Percentiles rank a stretch among this genome's conserved stretches.
These are phyloP conservation scores for Xenoacremonium recifei DNA, from an alignment of 2,329 filamentous ascomycete species.

Conservation along the genomic window DNA sequence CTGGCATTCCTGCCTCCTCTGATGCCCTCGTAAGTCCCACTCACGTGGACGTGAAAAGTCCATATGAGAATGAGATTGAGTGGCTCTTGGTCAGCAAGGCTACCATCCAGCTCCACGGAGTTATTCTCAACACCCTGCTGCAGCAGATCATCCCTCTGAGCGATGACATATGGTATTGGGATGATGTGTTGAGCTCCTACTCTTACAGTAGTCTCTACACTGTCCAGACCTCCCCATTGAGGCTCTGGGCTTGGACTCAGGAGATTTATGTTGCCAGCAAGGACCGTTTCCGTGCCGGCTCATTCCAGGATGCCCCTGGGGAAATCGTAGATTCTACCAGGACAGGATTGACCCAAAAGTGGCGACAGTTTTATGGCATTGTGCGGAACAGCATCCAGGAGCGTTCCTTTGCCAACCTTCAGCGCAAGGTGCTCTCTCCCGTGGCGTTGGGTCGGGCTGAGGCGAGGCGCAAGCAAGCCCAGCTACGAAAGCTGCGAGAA, in stretches of 20 bases:
- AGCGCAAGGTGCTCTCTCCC: constrained; percentile 72
- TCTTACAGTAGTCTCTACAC: constrained; percentile 79
- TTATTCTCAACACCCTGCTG: constrained; percentile 72
- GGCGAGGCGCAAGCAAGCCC: constrained; percentile 70
- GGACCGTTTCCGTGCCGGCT: constrained; percentile 39
- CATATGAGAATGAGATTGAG: constrained; percentile 76
- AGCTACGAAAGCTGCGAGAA: constrained; percentile 69
- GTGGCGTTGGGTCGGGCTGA: constrained; percentile 74
- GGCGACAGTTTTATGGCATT: constrained; percentile 75
- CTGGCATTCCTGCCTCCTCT: constrained; percentile 49
- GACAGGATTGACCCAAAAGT: constrained; percentile 47
- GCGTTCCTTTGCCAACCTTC: constrained; percentile 68
- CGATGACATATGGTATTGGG: constrained; percentile 95
- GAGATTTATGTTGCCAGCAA: constrained; percentile 67
- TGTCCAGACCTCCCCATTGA: constrained; percentile 77
- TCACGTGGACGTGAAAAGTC: constrained; percentile 34
- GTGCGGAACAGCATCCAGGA: constrained; percentile 75
- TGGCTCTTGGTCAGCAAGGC: constrained; percentile 92
- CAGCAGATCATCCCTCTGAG: constrained; percentile 81
- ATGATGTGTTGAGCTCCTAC: constrained; percentile 78
- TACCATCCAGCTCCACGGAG: constrained; percentile 84
- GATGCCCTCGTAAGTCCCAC: constrained; percentile 28
- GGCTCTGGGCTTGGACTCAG: constrained; percentile 69
- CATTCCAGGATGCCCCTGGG: constrained; percentile 25
- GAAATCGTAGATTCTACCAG: constrained; percentile 36